phyloP scores from a whole-genome alignment of 2,329 filamentous ascomycete genomes.

The Fusarium sarcochroum region DNA sequence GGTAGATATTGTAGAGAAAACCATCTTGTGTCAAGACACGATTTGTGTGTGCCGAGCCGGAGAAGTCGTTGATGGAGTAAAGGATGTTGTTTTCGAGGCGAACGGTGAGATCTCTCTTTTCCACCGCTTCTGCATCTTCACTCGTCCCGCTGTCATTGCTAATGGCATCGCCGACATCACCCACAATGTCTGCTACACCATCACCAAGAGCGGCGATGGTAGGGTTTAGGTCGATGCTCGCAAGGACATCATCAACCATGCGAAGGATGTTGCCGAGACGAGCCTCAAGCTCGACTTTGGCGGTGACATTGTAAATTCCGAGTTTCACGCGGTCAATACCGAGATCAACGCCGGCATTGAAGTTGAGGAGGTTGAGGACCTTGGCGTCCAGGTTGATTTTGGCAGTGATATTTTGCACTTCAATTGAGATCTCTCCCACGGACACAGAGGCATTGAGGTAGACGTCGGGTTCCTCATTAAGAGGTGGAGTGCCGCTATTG shows the following conservation, averaged over 20 bases:
- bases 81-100: constrained; percentile 31
- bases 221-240: constrained; percentile 29
- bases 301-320: constrained; percentile 33
- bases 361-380: constrained; percentile 32
- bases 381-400: constrained; percentile 34
- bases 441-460: constrained; percentile 31
- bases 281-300: constrained; percentile 32
- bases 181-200: constrained; percentile 12
- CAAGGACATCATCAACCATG: constrained; percentile 34
- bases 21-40: constrained; percentile 31
- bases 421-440: constrained; percentile 27
- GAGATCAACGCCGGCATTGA: constrained; percentile 32
- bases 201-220: constrained; percentile 26
- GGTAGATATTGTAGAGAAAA: constrained; percentile 27
- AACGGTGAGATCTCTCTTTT: constrained; percentile 25
- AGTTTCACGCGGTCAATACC: constrained; percentile 32
- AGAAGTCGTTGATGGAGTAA: constrained; percentile 34
- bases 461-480: constrained; percentile 27
- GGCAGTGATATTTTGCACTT: constrained; percentile 28
- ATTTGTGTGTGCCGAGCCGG: constrained; percentile 29
- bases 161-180: constrained; percentile 18
- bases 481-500: constrained; percentile 17
- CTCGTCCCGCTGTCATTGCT: not conserved
- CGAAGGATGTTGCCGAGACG: constrained; percentile 26
- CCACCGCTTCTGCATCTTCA: not conserved